A percentile compares a stretch with the other conserved stretches of the same genome.
Evolutionary conservation across 2,329 filamentous ascomycete species (phyloP).

Genomic region (Elsinoe perseae): DNA sequence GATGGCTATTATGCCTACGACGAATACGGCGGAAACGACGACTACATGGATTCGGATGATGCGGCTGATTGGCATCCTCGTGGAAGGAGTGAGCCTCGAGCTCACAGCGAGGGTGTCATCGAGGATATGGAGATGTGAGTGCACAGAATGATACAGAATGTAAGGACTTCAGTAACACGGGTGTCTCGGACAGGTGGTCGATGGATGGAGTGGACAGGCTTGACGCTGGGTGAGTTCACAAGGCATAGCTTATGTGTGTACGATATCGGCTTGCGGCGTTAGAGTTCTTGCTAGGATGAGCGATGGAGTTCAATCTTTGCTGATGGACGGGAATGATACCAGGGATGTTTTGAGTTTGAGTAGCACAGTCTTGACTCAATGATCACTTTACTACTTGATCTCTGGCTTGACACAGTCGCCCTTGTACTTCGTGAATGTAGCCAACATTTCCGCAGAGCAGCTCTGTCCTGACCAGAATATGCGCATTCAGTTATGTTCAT

Average conservation of each 20-base stretch:
- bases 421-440: too few species aligned
- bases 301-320: background rate
- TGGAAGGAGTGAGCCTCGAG: constrained; percentile 16
- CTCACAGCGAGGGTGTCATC: constrained; percentile 19
- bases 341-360: constrained; percentile 5
- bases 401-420: too few species aligned
- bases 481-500: too few species aligned
- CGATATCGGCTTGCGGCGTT: background rate
- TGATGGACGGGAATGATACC: constrained; percentile 4
- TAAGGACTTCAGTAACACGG: background rate
- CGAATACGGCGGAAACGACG: constrained; percentile 17
- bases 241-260: constrained; percentile 7
- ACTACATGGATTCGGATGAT: constrained; percentile 23
- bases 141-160: background rate
- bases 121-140: constrained; percentile 21
- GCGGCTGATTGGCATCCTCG: constrained; percentile 18
- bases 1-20: constrained; percentile 25
- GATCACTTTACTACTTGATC: background rate
- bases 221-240: constrained; percentile 11
- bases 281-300: background rate
- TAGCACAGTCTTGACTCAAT: constrained; percentile 10
- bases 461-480: too few species aligned
- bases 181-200: background rate
- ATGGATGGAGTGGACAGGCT: constrained; percentile 3
- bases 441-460: background rate